Evolutionary conservation across 164 flowering plant genomes (phyloP).

Genomic region (Buxus sempervirens): DNA sequence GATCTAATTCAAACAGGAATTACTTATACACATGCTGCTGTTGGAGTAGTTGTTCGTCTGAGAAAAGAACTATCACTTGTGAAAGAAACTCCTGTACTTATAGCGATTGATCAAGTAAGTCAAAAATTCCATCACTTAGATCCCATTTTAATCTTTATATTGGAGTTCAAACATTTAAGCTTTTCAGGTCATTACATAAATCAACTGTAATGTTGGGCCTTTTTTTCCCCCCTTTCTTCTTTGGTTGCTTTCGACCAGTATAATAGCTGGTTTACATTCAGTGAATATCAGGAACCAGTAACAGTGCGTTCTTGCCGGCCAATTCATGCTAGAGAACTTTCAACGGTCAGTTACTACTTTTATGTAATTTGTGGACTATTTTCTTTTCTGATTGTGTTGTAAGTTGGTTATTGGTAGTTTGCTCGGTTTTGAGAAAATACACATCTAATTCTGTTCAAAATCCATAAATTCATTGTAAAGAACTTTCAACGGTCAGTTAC

Average conservation of each 20-base stretch:
- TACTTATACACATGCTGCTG: constrained; percentile 74
- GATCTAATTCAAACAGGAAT: constrained; percentile 80
- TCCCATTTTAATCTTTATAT: not conserved
- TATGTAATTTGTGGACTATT: not conserved
- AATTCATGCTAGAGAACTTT: constrained; percentile 82
- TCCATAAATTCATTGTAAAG: no score
- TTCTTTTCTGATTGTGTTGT: no score
- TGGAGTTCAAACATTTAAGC: not conserved
- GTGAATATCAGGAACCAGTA: constrained; percentile 68
- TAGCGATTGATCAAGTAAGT: constrained; percentile 86
- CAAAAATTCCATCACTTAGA: not conserved
- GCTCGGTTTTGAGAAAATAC: no score
- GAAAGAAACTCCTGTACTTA: constrained; percentile 77
- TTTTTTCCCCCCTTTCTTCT: constrained; percentile 7
- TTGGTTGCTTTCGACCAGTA: constrained; percentile 45
- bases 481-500: no score
- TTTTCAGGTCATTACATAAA: not conserved
- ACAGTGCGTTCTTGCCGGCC: constrained; percentile 70
- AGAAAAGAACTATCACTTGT: constrained; percentile 84
- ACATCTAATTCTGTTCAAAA: no score
- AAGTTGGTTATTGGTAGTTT: no score
- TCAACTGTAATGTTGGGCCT: not conserved
- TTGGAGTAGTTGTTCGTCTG: constrained; percentile 85
- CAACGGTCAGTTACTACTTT: constrained; percentile 58
- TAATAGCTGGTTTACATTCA: constrained; percentile 97